Evolutionary conservation across 164 flowering plant genomes (phyloP).

Genomic region (Taxillus chinensis): DNA sequence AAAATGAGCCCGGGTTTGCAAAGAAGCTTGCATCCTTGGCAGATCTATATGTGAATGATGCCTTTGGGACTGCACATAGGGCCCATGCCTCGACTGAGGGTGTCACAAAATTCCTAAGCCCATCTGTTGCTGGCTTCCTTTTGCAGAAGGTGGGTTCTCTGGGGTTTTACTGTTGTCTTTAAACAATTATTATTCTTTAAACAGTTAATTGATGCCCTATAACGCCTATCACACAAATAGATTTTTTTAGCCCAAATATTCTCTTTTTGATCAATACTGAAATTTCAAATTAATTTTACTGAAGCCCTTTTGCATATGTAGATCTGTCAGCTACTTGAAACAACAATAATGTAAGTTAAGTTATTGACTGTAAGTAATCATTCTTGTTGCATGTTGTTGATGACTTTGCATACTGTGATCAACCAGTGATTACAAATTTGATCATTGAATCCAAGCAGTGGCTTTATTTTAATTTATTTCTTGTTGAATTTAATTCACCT

Average conservation of each 20-base stretch:
- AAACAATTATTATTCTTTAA: not conserved
- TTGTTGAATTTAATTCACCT: not conserved
- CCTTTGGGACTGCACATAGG: constrained; percentile 85
- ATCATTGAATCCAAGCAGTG: too few relatives aligned
- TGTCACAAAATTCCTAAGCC: constrained; percentile 70
- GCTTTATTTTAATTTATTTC: not conserved
- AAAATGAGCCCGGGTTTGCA: constrained; percentile 77
- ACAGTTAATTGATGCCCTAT: too few relatives aligned
- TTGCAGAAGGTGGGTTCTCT: constrained; percentile 57
- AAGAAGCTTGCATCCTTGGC: constrained; percentile 81
- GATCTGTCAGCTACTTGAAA: too few relatives aligned
- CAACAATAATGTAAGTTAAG: not conserved
- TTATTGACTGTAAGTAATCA: not conserved
- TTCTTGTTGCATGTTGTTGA: not conserved
- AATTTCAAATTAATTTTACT: too few relatives aligned
- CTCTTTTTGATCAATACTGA: too few relatives aligned
- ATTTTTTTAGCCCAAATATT: too few relatives aligned
- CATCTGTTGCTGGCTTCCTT: constrained; percentile 84
- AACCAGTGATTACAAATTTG: not conserved
- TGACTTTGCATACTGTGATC: not conserved
- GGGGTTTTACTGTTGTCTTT: not conserved
- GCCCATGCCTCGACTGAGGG: constrained; percentile 92
- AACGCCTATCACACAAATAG: too few relatives aligned
- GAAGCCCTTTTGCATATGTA: too few relatives aligned
- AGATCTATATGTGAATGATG: constrained; percentile 80